These are phyloP conservation scores for Amanita exitialis DNA, from an alignment of 768 basidiomycete genomes.

Conservation along the genomic window DNA sequence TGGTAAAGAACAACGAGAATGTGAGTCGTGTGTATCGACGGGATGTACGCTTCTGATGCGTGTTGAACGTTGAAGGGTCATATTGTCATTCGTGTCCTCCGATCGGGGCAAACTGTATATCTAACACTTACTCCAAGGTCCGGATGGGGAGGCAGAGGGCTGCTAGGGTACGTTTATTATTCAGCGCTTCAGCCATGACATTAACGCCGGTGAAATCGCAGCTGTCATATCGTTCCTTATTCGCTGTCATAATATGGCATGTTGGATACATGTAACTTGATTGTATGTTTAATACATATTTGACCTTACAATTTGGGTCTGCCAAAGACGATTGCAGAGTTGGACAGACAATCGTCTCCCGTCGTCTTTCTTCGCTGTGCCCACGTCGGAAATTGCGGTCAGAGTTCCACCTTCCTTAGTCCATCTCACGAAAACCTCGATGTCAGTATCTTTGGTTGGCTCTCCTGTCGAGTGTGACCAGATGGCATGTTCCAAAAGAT, in stretches of 20 bases:
- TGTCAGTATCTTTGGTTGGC: slow-evolving; percentile 27
- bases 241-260: slow-evolving; percentile 11
- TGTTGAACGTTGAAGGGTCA: slow-evolving; percentile 39
- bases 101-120: slow-evolving; percentile 32
- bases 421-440: slow-evolving; percentile 45
- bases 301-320: slow-evolving; percentile 15
- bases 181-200: neutral
- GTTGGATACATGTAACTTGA: neutral
- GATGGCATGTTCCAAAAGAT: slow-evolving; percentile 59
- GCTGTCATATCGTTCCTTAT: slow-evolving; percentile 57
- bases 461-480: slow-evolving; percentile 36
- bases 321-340: slow-evolving; percentile 28
- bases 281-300: slow-evolving; percentile 6
- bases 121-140: slow-evolving; percentile 57
- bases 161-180: slow-evolving; percentile 56
- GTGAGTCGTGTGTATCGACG: slow-evolving; percentile 30
- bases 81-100: slow-evolving; percentile 47
- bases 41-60: neutral
- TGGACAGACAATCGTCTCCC: slow-evolving; percentile 15
- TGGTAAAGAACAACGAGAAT: slow-evolving; percentile 75
- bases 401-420: slow-evolving; percentile 32
- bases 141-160: slow-evolving; percentile 84
- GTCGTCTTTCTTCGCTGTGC: slow-evolving; percentile 15
- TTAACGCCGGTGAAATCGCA: slow-evolving; percentile 12
- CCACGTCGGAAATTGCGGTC: slow-evolving; percentile 26